A percentile compares a stretch with the other conserved stretches of the same genome.
phyloP scores from a whole-genome alignment of 805 yeast genomes.

The Kluyveromyces wickerhamii region DNA sequence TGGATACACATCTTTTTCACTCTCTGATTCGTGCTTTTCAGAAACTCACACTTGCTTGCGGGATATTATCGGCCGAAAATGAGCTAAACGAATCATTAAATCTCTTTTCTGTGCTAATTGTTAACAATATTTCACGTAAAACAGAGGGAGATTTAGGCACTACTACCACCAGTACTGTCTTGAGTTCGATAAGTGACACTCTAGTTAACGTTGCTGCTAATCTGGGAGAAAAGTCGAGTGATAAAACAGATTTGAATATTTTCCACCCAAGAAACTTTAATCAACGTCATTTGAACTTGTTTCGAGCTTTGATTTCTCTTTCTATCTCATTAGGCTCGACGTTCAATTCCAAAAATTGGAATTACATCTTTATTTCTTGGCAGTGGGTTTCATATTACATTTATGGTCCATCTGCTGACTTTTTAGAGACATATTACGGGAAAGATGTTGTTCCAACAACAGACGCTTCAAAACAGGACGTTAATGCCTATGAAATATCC shows the following conservation, averaged over 20 bases:
- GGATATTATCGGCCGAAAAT: slow-evolving; percentile 50
- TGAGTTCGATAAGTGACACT: slow-evolving; percentile 20
- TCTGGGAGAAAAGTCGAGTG: background rate
- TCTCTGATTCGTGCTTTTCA: slow-evolving; percentile 65
- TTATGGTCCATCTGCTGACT: slow-evolving; percentile 48
- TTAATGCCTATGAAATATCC: slow-evolving; percentile 45
- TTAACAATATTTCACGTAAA: slow-evolving; percentile 36
- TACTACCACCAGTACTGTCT: slow-evolving; percentile 8
- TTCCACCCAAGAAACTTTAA: slow-evolving; percentile 41
- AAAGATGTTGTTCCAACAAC: slow-evolving; percentile 38
- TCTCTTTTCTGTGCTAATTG: slow-evolving; percentile 39
- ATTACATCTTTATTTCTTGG: slow-evolving; percentile 47
- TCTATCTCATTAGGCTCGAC: slow-evolving; percentile 78
- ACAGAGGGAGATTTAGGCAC: slow-evolving; percentile 46
- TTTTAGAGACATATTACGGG: slow-evolving; percentile 26
- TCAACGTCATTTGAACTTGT: slow-evolving; percentile 63
- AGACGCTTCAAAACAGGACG: slow-evolving; percentile 38
- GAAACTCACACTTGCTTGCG: slow-evolving; percentile 74
- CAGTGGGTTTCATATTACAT: slow-evolving; percentile 73
- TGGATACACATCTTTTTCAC: slow-evolving; percentile 67
- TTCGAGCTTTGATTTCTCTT: slow-evolving; percentile 69
- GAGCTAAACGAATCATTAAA: slow-evolving; percentile 51
- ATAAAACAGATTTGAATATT: background rate
- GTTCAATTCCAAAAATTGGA: slow-evolving; percentile 57
- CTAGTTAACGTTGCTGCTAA: slow-evolving; percentile 11